A percentile compares a stretch with the other conserved stretches of the same genome.
phyloP scores from a whole-genome alignment of 1,284 basidiomycete species.

The Cystobasidium sp. region DNA sequence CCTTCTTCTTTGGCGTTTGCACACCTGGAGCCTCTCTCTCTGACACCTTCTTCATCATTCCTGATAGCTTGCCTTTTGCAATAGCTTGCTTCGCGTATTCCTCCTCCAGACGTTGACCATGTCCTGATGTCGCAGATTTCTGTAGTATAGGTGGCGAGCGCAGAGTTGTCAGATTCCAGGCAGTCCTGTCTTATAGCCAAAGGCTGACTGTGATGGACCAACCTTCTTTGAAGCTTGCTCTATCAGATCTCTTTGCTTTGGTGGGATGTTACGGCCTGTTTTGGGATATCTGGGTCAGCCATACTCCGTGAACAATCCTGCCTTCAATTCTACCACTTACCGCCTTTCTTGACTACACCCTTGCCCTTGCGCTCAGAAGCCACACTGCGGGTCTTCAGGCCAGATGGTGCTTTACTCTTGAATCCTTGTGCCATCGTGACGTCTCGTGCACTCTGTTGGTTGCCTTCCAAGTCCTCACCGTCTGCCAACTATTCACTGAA shows the following conservation, averaged over 20 bases:
- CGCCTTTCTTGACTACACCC: constrained; percentile 39
- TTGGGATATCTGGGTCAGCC: background rate
- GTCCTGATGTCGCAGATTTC: constrained; percentile 3
- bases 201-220: background rate
- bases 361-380: constrained; percentile 27
- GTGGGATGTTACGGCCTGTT: constrained; percentile 31
- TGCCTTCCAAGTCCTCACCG: background rate
- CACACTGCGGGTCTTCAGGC: constrained; percentile 18
- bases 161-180: background rate
- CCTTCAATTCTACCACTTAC: background rate
- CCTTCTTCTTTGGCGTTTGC: constrained; percentile 23
- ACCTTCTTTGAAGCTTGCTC: constrained; percentile 37
- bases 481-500: no score
- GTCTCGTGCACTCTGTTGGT: background rate
- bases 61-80: constrained; percentile 32
- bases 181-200: background rate
- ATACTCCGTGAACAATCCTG: background rate
- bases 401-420: constrained; percentile 33
- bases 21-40: constrained; percentile 25
- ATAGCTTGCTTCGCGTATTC: constrained; percentile 26
- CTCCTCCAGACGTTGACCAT: constrained; percentile 38
- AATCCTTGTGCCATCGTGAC: constrained; percentile 42
- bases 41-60: constrained; percentile 36
- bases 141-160: background rate
- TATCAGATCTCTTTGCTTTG: constrained; percentile 39